Evolutionary conservation across 2,329 filamentous ascomycete species (phyloP).

Genomic region (Colletotrichum nymphaeae): DNA sequence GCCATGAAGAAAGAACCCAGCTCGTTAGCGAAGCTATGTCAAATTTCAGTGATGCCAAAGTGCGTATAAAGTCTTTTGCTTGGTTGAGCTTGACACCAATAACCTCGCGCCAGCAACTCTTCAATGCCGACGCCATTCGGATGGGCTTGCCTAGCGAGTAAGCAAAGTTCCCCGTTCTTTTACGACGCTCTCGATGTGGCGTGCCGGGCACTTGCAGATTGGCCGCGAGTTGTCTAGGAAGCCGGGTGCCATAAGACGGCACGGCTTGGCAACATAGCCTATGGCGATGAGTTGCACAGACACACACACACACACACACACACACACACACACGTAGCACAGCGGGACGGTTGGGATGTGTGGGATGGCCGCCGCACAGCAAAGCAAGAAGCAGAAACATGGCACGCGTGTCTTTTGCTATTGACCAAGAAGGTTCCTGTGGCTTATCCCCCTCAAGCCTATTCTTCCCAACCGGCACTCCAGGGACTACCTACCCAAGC

Average conservation of each 20-base stretch:
- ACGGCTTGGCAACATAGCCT: neutral
- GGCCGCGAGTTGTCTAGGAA: neutral
- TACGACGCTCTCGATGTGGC: neutral
- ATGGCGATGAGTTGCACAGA: constrained; percentile 20
- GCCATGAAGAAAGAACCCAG: neutral
- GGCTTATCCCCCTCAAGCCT: neutral
- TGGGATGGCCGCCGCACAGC: neutral
- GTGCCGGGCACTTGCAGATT: constrained; percentile 8
- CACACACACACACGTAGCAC: neutral
- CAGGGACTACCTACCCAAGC: neutral
- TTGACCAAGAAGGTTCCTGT: neutral
- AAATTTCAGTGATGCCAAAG: neutral
- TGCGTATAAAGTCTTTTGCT: neutral
- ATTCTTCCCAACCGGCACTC: neutral
- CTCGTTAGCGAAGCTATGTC: neutral
- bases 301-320: neutral
- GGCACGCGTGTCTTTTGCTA: neutral
- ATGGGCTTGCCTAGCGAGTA: neutral
- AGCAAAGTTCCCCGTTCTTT: neutral
- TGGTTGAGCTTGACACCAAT: neutral
- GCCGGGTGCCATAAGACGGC: neutral
- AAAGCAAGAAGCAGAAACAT: neutral
- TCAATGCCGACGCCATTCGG: neutral
- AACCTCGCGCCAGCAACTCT: neutral
- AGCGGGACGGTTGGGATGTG: constrained; percentile 5